Evolutionary conservation across 2,329 filamentous ascomycete species (phyloP), one percentile per base, ranked within the genome.

Genomic region (Paecilomyces formosus): DNA sequence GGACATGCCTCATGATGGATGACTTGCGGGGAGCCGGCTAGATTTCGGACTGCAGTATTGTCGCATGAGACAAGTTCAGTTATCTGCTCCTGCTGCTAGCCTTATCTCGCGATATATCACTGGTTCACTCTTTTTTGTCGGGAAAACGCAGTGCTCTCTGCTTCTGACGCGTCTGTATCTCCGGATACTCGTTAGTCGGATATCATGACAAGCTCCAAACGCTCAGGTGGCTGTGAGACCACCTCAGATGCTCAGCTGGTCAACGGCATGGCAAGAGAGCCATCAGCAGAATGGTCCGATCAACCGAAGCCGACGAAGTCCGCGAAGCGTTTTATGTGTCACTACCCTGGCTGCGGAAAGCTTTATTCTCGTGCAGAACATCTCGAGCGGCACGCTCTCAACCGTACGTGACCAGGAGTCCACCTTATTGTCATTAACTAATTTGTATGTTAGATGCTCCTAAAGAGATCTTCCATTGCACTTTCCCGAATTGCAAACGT

Each of bases 351-450:
- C 45, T 99, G 94, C 68, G 92, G 91, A 49, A 99, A 97, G 81
- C 94, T 88, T 71, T 99, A 99, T 73, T 97, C 93, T 26, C 85
- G 94, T 71, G 93, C 94, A 8, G 94, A 97, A 76, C 94, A 99
- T 79, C 80, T 99, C 78, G 97, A 97, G 77, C 86, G 94, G 53
- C 93, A 97, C 76, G 92, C 97, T 76, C 78, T 97, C 65, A 99
- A 99, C 72, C 94, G 89, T 92, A 81, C 74, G 86, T 12, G 58
- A 57, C 51, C 50, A 53, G 7, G 15, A 45, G 18, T 18, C 6
- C 18, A 18, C 2, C 9, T 21, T 12, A 6, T 45, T 15, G 15
- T 21, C n/a, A 18, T 21, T 57, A 50, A 57, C 52, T 58, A 61
- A 59, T 62, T 52, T 26, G 50, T 30, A 18, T 59, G 54, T 56